Base-by-base conservation (phyloP, 495 filamentous ascomycete species). In the Thermothielavioides terrestris region DNA sequence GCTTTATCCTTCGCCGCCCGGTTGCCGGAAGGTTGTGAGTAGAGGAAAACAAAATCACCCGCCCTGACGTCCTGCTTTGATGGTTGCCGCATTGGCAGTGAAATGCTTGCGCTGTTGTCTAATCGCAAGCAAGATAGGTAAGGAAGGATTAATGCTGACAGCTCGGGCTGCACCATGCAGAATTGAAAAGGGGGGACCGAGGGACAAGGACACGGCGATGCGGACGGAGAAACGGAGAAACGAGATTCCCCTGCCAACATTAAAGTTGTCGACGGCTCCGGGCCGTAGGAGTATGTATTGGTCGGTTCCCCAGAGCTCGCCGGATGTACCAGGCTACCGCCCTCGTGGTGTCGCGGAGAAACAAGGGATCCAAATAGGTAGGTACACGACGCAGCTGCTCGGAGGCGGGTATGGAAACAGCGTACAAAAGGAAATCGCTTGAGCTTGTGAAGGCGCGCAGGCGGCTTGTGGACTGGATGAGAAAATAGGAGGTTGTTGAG, bases 361-460 rank as follows among this genome's bases (percentile, higher is more conserved):
- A 27, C 20, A 23, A 25, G 21, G n/a, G n/a, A n/a, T 15, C 10
- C 5, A 23, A 17, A 7, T 8, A 23, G 20, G 9, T 17, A 21
- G 28, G 23, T n/a, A 6, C 23, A 10, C 20, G 17, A 18, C 17
- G 42, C 0, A 17, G 36, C 11, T 41, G 20, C 18, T 4, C 26
- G 20, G 17, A 27, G 31, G n/a, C 14, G 38, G 22, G 31, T 36
- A 45, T 34, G 30, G 39, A 41, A 47, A 46, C 27, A 43, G 45
- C 39, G 34, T 18, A 57, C 35, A 55, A 48, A 49, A 36, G 40
- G 50, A 56, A 56, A 30, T n/a, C 34, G 46, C 23, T n/a, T 36
- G 39, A 20, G 36, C n/a, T 27, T 34, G 53, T 6, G 8, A 30
- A 49, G 12, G 18, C 38, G 34, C 20, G 22, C 25, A 22, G 28